Evolutionary conservation across 441 rosid genomes (phyloP).

Genomic region (Syzygium syzygioides): DNA sequence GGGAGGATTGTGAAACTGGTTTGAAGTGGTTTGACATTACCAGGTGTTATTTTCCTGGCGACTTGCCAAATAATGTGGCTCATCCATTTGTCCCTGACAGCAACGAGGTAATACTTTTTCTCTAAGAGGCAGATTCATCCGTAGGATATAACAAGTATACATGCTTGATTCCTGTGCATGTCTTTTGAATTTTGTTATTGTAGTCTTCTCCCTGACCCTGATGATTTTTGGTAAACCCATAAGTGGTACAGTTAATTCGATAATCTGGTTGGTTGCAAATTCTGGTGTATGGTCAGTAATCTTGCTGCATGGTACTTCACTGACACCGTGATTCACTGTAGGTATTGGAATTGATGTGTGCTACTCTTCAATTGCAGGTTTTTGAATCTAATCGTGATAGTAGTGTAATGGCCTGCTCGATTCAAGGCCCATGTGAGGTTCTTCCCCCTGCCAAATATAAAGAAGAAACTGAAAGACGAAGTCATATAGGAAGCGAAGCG

Average conservation of each 20-base stretch:
- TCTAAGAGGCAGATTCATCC: not conserved
- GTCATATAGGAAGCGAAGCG: slow-evolving; percentile 29
- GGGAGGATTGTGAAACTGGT: slow-evolving; percentile 56
- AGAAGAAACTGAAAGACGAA: slow-evolving; percentile 37
- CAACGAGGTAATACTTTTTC: slow-evolving; percentile 41
- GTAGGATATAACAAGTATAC: not conserved
- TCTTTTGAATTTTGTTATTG: not conserved
- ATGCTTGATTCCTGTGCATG: not conserved
- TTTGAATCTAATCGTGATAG: slow-evolving; percentile 61
- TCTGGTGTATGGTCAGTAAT: not conserved
- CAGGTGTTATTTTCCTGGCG: slow-evolving; percentile 55
- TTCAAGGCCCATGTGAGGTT: slow-evolving; percentile 61
- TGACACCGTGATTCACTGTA: not conserved
- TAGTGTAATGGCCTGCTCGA: slow-evolving; percentile 39
- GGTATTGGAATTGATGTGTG: slow-evolving; percentile 1
- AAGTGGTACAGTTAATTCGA: not conserved
- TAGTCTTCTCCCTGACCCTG: not conserved
- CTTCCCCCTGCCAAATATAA: slow-evolving; percentile 46
- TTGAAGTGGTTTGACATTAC: slow-evolving; percentile 53
- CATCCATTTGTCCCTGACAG: slow-evolving; percentile 52
- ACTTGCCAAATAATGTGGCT: slow-evolving; percentile 59
- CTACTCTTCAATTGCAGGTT: slow-evolving; percentile 31
- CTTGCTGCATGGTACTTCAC: not conserved
- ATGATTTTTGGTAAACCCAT: not conserved
- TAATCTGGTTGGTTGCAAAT: not conserved